phyloP scores from a whole-genome alignment of 768 basidiomycete species.

The Mycena capillaripes region DNA sequence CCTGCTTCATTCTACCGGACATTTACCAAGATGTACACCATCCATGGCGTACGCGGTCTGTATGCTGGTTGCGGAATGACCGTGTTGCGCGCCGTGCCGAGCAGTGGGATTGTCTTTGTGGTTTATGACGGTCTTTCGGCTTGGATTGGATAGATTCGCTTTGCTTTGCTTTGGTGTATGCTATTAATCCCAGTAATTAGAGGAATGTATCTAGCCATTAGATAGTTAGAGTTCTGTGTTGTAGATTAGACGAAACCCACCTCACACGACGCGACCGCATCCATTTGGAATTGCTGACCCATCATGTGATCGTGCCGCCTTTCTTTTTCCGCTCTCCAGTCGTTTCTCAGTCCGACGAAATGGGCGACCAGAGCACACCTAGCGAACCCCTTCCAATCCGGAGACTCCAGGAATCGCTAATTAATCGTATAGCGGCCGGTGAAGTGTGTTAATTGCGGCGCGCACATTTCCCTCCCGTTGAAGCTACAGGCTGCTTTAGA shows the following conservation, averaged over 20 bases:
- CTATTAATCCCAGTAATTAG: conserved; percentile 14
- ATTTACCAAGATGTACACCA: conserved; percentile 77
- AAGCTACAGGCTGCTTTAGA: conserved; percentile 54
- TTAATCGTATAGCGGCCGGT: conserved; percentile 93
- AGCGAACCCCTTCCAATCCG: conserved; percentile 77
- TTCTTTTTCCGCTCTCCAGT: neutral
- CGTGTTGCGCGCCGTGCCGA: conserved; percentile 85
- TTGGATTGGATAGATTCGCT: conserved; percentile 52
- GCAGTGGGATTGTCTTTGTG: conserved; percentile 92
- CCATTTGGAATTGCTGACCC: no score
- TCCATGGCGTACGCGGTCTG: conserved; percentile 84
- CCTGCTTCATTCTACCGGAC: conserved; percentile 65
- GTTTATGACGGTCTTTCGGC: conserved; percentile 86
- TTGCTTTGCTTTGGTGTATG: neutral
- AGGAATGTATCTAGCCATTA: conserved; percentile 2
- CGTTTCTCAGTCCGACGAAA: neutral
- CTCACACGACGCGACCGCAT: neutral
- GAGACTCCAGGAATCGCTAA: conserved; percentile 84
- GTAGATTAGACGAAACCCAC: neutral
- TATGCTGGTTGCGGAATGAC: conserved; percentile 97
- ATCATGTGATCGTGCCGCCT: conserved; percentile 24
- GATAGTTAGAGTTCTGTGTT: conserved; percentile 1
- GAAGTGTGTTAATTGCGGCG: conserved; percentile 56
- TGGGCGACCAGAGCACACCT: neutral
- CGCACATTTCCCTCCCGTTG: neutral